phyloP scores from a whole-genome alignment of 1,284 basidiomycete genomes.

The Coniferiporia sulphurascens region DNA sequence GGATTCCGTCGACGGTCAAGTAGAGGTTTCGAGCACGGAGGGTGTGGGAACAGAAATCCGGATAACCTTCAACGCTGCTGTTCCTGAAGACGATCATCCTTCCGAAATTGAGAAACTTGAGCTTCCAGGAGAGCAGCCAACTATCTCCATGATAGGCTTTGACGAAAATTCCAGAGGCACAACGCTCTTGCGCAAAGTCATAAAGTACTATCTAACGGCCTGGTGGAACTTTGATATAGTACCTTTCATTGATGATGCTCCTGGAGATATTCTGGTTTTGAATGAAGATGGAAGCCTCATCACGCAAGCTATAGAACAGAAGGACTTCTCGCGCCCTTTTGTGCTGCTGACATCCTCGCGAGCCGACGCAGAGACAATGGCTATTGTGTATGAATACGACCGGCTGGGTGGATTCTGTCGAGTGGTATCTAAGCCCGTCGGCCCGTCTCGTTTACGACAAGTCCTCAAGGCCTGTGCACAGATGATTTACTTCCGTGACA shows the following conservation, averaged over 20 bases:
- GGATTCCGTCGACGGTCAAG: conserved; percentile 82
- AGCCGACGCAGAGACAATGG: conserved; percentile 60
- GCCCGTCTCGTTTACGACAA: conserved; percentile 70
- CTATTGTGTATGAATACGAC: conserved; percentile 65
- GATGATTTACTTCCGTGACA: conserved; percentile 47
- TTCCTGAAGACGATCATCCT: conserved; percentile 41
- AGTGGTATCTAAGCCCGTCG: conserved; percentile 85
- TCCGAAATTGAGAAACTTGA: conserved; percentile 42
- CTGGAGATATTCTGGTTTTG: conserved; percentile 76
- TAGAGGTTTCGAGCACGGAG: conserved; percentile 85
- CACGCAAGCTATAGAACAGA: conserved; percentile 48
- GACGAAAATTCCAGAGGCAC: conserved; percentile 62
- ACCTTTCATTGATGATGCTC: conserved; percentile 33
- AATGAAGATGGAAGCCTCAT: conserved; percentile 75
- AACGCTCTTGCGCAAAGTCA: conserved; percentile 58
- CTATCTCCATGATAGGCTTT: conserved; percentile 74
- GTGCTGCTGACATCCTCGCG: conserved; percentile 71
- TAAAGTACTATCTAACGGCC: conserved; percentile 60
- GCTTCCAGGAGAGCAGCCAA: conserved; percentile 41
- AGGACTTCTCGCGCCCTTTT: conserved; percentile 60
- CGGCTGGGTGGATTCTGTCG: conserved; percentile 83
- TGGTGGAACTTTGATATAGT: conserved; percentile 77
- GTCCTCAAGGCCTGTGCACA: conserved; percentile 72
- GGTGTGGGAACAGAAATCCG: conserved; percentile 92
- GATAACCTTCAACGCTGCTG: conserved; percentile 78